These are phyloP conservation scores for Heterobasidion occidentale DNA, from an alignment of 1,284 basidiomycete genomes.

Conservation along the genomic window DNA sequence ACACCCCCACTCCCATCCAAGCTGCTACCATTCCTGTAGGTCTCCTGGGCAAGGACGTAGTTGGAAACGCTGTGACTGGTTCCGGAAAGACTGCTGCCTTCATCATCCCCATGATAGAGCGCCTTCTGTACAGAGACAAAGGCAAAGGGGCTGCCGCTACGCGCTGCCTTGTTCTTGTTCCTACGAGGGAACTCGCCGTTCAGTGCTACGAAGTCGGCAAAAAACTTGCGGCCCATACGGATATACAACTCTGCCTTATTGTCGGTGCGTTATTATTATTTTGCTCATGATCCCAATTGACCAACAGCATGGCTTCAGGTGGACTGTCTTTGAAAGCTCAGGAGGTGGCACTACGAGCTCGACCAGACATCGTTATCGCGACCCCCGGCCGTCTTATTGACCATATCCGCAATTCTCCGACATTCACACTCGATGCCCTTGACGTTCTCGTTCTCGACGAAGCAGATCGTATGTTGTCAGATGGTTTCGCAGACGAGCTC, in stretches of 20 bases:
- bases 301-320: constrained; percentile 35
- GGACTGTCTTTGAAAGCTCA: constrained; percentile 90
- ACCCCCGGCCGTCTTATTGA: constrained; percentile 96
- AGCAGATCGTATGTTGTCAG: constrained; percentile 96
- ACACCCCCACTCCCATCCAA: constrained; percentile 92
- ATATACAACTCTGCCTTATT: constrained; percentile 82
- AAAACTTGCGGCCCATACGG: constrained; percentile 81
- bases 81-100: constrained; percentile 98
- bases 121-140: constrained; percentile 83
- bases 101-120: constrained; percentile 89
- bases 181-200: constrained; percentile 90
- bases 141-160: constrained; percentile 83
- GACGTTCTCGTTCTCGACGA: constrained; percentile 93
- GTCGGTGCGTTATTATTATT: constrained; percentile 53
- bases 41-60: constrained; percentile 89
- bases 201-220: constrained; percentile 91
- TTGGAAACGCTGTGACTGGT: constrained; percentile 92
- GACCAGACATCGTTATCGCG: constrained; percentile 90
- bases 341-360: constrained; percentile 75
- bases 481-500: constrained; percentile 95
- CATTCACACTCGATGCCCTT: constrained; percentile 88
- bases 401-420: constrained; percentile 92
- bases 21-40: constrained; percentile 89
- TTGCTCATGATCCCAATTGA: constrained; percentile 5
- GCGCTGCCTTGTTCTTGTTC: constrained; percentile 88